Evolutionary conservation across 106 monocot species (phyloP).

Genomic region (Dioscorea alata): DNA sequence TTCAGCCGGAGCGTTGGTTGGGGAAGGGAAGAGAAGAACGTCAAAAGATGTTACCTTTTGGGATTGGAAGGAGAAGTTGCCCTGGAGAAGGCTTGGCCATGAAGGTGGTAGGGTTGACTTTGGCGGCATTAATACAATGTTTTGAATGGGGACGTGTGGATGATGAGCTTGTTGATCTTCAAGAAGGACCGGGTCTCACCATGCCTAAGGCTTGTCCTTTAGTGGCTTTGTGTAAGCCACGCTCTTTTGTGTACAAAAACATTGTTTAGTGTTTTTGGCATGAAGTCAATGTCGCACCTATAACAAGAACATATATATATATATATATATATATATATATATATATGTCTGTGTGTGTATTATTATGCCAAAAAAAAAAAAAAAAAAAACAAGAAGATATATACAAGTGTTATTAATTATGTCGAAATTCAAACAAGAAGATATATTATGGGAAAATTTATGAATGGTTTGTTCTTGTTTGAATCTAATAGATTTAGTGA

Average conservation of each 20-base stretch:
- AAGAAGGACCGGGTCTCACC: not conserved
- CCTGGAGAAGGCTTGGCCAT: constrained; percentile 3
- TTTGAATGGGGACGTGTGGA: constrained; percentile 2
- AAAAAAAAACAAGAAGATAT: no score
- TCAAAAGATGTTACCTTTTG: constrained; percentile 3
- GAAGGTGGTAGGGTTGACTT: not conserved
- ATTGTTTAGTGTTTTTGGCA: not conserved
- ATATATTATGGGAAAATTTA: no score
- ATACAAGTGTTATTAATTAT: no score
- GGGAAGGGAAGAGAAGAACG: not conserved
- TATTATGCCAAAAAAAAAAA: no score
- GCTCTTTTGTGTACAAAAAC: no score
- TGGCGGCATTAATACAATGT: constrained; percentile 4
- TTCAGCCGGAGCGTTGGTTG: constrained; percentile 12
- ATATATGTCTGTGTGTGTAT: no score
- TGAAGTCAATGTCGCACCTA: not conserved
- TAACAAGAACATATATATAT: no score
- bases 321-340: no score
- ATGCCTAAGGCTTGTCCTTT: constrained; percentile 1
- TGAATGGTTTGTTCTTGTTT: no score
- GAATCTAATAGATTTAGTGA: no score
- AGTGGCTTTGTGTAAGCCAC: not conserved
- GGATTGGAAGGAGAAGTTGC: constrained; percentile 8
- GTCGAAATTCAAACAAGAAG: no score
- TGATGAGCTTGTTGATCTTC: not conserved